A percentile compares a stretch with the other conserved stretches of the same genome.
Evolutionary conservation across 2,329 filamentous ascomycete species (phyloP).

Genomic region (Podosphaera leucotricha): DNA sequence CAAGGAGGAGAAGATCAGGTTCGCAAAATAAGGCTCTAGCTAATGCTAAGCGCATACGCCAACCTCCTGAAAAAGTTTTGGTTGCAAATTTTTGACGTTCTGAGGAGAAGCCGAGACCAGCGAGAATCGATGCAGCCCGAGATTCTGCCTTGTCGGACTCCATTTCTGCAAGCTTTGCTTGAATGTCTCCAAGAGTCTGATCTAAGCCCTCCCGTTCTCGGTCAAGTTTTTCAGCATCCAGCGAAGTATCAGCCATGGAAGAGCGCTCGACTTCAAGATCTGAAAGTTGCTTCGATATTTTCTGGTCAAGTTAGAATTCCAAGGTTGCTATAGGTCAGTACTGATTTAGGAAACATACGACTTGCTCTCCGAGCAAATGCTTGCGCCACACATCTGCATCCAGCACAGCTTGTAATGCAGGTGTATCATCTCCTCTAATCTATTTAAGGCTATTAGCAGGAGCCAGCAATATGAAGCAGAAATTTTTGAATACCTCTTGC

Average conservation of each 20-base stretch:
- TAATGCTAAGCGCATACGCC: slow-evolving; percentile 92
- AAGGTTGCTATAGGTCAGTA: neutral
- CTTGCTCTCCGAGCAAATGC: slow-evolving; percentile 72
- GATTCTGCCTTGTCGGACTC: slow-evolving; percentile 97
- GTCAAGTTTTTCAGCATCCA: slow-evolving; percentile 67
- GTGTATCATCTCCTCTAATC: slow-evolving; percentile 88
- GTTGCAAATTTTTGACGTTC: slow-evolving; percentile 84
- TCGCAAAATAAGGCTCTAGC: slow-evolving; percentile 95
- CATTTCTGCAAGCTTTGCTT: slow-evolving; percentile 87
- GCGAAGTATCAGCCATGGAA: slow-evolving; percentile 72
- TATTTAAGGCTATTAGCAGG: slow-evolving; percentile 16
- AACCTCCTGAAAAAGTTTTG: slow-evolving; percentile 97
- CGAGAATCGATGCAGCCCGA: slow-evolving; percentile 81
- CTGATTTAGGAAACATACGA: slow-evolving; percentile 25
- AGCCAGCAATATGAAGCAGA: neutral
- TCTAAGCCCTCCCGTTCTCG: slow-evolving; percentile 76
- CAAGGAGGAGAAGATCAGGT: slow-evolving; percentile 80
- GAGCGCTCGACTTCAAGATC: slow-evolving; percentile 56
- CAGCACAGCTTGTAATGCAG: slow-evolving; percentile 79
- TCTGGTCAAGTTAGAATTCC: slow-evolving; percentile 20
- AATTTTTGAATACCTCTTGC: slow-evolving; percentile 48
- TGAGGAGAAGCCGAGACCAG: slow-evolving; percentile 85
- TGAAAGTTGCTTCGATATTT: slow-evolving; percentile 54
- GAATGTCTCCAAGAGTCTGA: slow-evolving; percentile 72
- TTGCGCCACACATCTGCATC: slow-evolving; percentile 98